Base-by-base conservation (phyloP, 1,284 basidiomycete genomes). In the Leucoagaricus sp. region DNA sequence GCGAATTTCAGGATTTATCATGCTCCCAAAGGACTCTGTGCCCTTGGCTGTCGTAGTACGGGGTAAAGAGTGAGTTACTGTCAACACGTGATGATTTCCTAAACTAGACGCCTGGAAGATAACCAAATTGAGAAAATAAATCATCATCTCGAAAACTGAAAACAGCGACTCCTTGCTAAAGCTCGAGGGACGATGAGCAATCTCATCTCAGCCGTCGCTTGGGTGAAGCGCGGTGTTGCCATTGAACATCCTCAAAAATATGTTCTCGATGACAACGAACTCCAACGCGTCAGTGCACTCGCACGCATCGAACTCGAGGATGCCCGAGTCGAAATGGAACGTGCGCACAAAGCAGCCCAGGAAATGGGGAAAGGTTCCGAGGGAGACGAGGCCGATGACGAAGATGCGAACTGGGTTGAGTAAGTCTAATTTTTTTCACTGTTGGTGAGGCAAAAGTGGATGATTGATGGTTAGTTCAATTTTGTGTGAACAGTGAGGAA, bases 271-370 rank as follows among this genome's bases (percentile, higher is more conserved):
- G 93, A 97, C 65, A 78, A 83, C 46, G 96, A 99, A 74, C 80
- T 99, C 33, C 87, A 91, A 67, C 87, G 97, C 40, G 93, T 99
- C 48, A 94, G 93, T 64, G 82, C 88, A 49, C 83, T 99, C 46
- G 94, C 95, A 23, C 83, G 90, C 49, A 91, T 94, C 54, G 89
- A 95, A 67, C 84, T 96, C 47, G 91, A 94, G 63, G 93, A 94
- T 79, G 93, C 93, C 13, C 83, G 89, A 58, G 80, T 85, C 54
- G 94, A 96, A 68, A 79, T 98, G 10, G 89, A 94, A 73, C 81
- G 88, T 44, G 89, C 93, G 46, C 89, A 88, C 68, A 79, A 86
- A 60, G 91, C 89, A 53, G 91, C 92, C 31, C 80, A 85, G 61
- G 76, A 78, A 54, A 91, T 91, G 89, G 86, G 80, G 1, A 80